phyloP scores from a whole-genome alignment of 1,284 basidiomycete species.

The Coniferiporia sulphurascens region DNA sequence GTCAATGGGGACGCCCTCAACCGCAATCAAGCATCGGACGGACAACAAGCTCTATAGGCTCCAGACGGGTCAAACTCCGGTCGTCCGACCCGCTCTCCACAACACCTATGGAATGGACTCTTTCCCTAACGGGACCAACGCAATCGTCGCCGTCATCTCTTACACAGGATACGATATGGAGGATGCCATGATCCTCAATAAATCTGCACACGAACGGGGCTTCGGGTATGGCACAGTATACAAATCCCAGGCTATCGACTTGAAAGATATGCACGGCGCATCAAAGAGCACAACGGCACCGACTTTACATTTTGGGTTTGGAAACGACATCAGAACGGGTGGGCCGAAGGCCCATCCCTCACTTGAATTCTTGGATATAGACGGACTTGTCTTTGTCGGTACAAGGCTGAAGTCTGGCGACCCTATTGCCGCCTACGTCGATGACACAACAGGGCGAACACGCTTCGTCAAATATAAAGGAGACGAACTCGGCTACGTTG shows the following conservation, averaged over 20 bases:
- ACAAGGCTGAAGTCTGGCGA: conserved; percentile 70
- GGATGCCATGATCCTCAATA: conserved; percentile 99
- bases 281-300: conserved; percentile 48
- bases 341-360: conserved; percentile 55
- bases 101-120: conserved; percentile 98
- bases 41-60: conserved; percentile 99
- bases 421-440: conserved; percentile 81
- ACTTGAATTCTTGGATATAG: conserved; percentile 66
- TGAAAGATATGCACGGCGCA: conserved; percentile 75
- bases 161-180: conserved; percentile 99
- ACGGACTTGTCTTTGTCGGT: conserved; percentile 86
- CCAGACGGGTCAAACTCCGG: conserved; percentile 92
- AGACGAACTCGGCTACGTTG: conserved; percentile 88
- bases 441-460: conserved; percentile 83
- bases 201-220: conserved; percentile 96
- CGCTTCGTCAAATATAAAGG: conserved; percentile 95
- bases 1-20: conserved; percentile 98
- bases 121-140: conserved; percentile 98
- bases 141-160: conserved; percentile 97
- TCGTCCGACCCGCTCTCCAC: conserved; percentile 90
- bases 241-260: conserved; percentile 91
- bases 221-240: conserved; percentile 98
- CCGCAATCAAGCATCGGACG: conserved; percentile 85
- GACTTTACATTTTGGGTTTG: conserved; percentile 84
- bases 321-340: conserved; percentile 62